These are phyloP conservation scores for Aspergillus asperescens DNA, from an alignment of 495 filamentous ascomycete genomes.

Conservation along the genomic window DNA sequence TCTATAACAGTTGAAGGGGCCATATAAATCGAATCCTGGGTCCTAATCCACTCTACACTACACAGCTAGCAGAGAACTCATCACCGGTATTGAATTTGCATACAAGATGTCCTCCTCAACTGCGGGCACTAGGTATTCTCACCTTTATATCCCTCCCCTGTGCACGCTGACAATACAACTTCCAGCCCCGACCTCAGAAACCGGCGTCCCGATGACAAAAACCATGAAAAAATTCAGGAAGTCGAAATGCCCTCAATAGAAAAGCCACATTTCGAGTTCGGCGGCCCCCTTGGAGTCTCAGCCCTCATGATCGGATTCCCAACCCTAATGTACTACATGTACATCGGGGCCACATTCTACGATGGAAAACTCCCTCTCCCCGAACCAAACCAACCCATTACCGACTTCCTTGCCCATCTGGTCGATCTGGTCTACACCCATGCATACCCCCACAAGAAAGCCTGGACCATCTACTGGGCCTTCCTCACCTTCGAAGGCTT, in stretches of 20 bases:
- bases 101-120: neutral
- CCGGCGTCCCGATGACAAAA: neutral
- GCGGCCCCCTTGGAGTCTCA: constrained; percentile 65
- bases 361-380: constrained; percentile 70
- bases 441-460: constrained; percentile 66
- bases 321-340: constrained; percentile 94
- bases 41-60: neutral
- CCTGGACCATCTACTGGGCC: constrained; percentile 84
- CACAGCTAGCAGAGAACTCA: neutral
- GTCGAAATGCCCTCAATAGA: neutral
- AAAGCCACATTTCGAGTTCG: constrained; percentile 68
- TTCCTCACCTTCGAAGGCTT: constrained; percentile 71
- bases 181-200: neutral
- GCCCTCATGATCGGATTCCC: constrained; percentile 86
- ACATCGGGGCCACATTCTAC: constrained; percentile 87
- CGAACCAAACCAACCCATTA: constrained; percentile 49
- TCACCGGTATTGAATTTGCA: neutral
- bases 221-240: neutral
- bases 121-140: neutral
- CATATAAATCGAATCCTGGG: neutral
- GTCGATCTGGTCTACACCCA: constrained; percentile 62
- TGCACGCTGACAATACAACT: neutral
- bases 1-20: neutral
- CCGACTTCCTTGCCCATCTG: constrained; percentile 62
- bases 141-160: neutral